Base-by-base conservation (phyloP, 441 rosid species). In the Pelargonium citronellum region DNA sequence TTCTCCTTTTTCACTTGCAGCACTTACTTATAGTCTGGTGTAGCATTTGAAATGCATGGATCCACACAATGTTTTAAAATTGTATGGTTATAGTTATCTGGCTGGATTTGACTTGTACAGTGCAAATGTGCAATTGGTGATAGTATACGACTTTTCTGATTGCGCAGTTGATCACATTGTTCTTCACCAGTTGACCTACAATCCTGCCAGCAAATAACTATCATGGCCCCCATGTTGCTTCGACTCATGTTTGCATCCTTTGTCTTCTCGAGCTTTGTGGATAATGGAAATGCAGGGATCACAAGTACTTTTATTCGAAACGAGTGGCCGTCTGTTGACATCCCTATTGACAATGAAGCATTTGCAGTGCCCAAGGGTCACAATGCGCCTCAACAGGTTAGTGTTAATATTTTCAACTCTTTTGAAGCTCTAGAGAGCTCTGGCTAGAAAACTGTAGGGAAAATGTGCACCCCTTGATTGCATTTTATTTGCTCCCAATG, bases 371-470 rank as follows among this genome's bases (percentile, higher is more conserved):
- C 94, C 22, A 66, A 83, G 60, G 94, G 89, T 4, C 78, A 82
- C 68, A 89, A 89, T 80, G 87, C 91, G 57, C 94, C 94, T 2
- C 94, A 87, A 71, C 94, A 89, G 72, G 89, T 77, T 34, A 67
- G 82, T 11, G 22, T 64, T 43, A 6, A 27, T 44, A 3, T 51
- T 57, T 27, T 60, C 10, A 5, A 57, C 13, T n/a, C 10, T 13
- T 37, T 10, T 67, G 34, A 22, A 17, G 66, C 19, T 47, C 3
- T 63, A 64, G 64, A 37, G 58, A 15, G 27, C 67, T 34, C 20
- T 13, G 46, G 19, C 4, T 57, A n/a, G 7, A 57, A n/a, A 57
- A n/a, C 4, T 7, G 39, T 34, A 17, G 17, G 17, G 19, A n/a
- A 53, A 53, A 53, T 53, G 58, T 53, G 58, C 58, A 53, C 7